These are phyloP conservation scores for Trametes elegans DNA, from an alignment of 768 basidiomycete species.

Conservation along the genomic window DNA sequence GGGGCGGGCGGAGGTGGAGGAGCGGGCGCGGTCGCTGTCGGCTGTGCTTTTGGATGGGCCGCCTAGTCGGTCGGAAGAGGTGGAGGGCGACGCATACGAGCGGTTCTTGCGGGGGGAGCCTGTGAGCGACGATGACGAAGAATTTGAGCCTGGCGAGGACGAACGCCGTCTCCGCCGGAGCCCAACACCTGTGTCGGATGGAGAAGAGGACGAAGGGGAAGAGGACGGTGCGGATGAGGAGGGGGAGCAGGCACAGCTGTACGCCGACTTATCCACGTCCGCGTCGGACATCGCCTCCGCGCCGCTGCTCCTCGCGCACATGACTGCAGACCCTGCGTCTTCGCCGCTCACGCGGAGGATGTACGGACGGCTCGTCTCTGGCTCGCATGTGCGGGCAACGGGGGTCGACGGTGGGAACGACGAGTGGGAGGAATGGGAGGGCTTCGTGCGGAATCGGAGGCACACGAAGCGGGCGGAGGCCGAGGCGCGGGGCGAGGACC, in stretches of 20 bases:
- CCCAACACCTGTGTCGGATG: slow-evolving; percentile 2
- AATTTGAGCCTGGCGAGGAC: slow-evolving; percentile 31
- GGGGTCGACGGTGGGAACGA: background rate
- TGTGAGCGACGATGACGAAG: slow-evolving; percentile 48
- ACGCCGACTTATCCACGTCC: slow-evolving; percentile 50
- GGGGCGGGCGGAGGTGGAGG: background rate
- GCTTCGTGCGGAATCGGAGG: slow-evolving; percentile 32
- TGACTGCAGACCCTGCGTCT: slow-evolving; percentile 40
- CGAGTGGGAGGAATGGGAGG: slow-evolving; percentile 27
- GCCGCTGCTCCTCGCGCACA: slow-evolving; percentile 54
- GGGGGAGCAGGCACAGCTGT: slow-evolving; percentile 47
- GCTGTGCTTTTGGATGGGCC: background rate
- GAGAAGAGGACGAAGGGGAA: slow-evolving; percentile 15
- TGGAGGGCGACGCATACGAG: slow-evolving; percentile 45
- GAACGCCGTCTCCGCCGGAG: background rate
- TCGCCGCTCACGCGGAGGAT: slow-evolving; percentile 49
- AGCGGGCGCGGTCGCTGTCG: background rate
- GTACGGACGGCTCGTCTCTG: slow-evolving; percentile 39
- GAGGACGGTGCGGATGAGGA: slow-evolving; percentile 36
- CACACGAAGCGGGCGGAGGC: slow-evolving; percentile 13
- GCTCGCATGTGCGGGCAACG: slow-evolving; percentile 10
- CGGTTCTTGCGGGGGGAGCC: slow-evolving; percentile 61
- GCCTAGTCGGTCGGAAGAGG: slow-evolving; percentile 29
- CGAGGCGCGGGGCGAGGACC: slow-evolving; percentile 10
- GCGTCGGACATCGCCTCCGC: slow-evolving; percentile 35